phyloP scores from a whole-genome alignment of 352 stramenopile genomes.

The Phytophthora niederhauseri region DNA sequence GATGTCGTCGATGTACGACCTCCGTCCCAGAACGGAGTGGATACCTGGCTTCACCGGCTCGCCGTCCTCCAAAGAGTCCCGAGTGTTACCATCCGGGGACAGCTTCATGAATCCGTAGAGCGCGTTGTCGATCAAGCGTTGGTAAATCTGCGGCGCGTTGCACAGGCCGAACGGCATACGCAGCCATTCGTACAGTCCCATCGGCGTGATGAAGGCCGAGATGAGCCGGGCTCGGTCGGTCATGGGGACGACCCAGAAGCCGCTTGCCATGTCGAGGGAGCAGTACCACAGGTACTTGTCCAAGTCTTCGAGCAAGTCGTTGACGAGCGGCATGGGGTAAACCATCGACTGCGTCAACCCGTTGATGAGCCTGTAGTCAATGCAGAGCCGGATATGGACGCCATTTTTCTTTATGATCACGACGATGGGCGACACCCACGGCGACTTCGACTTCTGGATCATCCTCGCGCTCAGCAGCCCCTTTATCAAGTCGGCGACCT shows the following conservation, averaged over 20 bases:
- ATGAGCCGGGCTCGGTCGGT: slow-evolving; percentile 21
- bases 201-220: slow-evolving; percentile 30
- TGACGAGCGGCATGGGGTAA: too few relatives aligned
- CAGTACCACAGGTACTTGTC: slow-evolving; percentile 26
- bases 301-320: slow-evolving; percentile 17
- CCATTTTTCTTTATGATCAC: slow-evolving; percentile 29
- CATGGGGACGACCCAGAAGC: slow-evolving; percentile 32
- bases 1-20: too few relatives aligned
- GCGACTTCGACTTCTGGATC: slow-evolving; percentile 2
- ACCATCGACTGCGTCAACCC: too few relatives aligned
- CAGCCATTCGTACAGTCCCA: slow-evolving; percentile 29
- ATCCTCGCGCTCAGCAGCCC: too few relatives aligned
- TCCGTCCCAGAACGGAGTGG: too few relatives aligned
- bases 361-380: too few relatives aligned
- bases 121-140: slow-evolving; percentile 31
- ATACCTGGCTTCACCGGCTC: not conserved
- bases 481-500: too few relatives aligned
- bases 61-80: not conserved
- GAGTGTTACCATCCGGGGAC: not conserved
- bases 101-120: slow-evolving; percentile 13
- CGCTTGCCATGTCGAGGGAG: slow-evolving; percentile 25
- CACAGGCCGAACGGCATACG: slow-evolving; percentile 31
- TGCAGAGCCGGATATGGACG: not conserved
- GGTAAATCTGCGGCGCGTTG: slow-evolving; percentile 36
- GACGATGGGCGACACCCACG: slow-evolving; percentile 26